These are phyloP conservation scores for Boletus sensibilis DNA, from an alignment of 768 basidiomycete species.

Conservation along the genomic window DNA sequence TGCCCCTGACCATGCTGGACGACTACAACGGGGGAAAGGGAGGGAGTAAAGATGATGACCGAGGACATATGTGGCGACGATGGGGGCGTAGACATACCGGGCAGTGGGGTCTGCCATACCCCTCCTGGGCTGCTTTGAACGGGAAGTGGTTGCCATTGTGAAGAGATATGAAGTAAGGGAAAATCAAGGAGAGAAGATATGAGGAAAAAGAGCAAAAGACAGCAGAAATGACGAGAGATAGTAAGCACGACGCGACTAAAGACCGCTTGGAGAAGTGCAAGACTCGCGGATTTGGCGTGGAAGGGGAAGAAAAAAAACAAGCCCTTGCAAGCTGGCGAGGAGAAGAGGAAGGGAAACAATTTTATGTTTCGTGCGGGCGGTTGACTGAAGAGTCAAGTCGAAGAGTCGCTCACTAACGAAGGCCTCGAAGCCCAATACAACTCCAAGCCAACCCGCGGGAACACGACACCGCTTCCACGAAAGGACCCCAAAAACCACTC, in stretches of 20 bases:
- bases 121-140: constrained; percentile 64
- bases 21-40: constrained; percentile 29
- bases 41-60: constrained; percentile 8
- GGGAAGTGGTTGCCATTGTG: constrained; percentile 61
- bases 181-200: constrained; percentile 32
- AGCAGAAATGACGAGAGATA: constrained; percentile 38
- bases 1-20: constrained; percentile 63
- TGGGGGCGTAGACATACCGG: constrained; percentile 43
- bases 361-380: constrained; percentile 30
- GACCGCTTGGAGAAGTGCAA: constrained; percentile 23
- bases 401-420: constrained; percentile 32
- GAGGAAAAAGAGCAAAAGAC: constrained; percentile 28
- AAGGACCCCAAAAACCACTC: constrained; percentile 25
- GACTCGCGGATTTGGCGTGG: constrained; percentile 24
- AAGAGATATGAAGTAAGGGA: constrained; percentile 21
- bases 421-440: constrained; percentile 29
- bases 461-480: constrained; percentile 25
- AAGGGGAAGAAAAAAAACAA: constrained; percentile 16
- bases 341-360: constrained; percentile 25
- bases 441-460: constrained; percentile 30
- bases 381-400: constrained; percentile 29
- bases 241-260: constrained; percentile 35
- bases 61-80: constrained; percentile 15
- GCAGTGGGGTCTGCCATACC: constrained; percentile 52
- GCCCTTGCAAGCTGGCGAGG: constrained; percentile 28